Percentiles rank a stretch among this genome's conserved stretches.
Conservation (phyloP, 2,329 filamentous ascomycete genomes). For the Ceratocystis eucalypticola region DNA sequence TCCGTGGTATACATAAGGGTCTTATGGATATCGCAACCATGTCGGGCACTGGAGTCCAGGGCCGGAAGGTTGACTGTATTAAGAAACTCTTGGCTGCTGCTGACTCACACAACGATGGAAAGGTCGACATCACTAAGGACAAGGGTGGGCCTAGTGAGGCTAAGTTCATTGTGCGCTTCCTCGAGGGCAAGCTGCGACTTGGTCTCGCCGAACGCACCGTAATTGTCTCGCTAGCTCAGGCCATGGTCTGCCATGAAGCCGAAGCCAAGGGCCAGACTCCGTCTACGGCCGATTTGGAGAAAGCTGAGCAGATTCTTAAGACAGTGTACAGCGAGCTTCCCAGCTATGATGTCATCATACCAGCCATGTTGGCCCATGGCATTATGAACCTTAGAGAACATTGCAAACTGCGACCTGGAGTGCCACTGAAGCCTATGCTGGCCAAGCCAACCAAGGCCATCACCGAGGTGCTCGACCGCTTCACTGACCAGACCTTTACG, state of each 20-base stretch:
- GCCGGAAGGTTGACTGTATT: slow-evolving; percentile 82
- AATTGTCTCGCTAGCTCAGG: slow-evolving; percentile 78
- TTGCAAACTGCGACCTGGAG: slow-evolving; percentile 84
- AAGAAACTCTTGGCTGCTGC: slow-evolving; percentile 92
- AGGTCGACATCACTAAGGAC: slow-evolving; percentile 80
- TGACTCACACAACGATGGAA: slow-evolving; percentile 58
- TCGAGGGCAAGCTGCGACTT: slow-evolving; percentile 86
- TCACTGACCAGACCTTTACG: slow-evolving; percentile 88
- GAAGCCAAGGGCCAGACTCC: slow-evolving; percentile 56
- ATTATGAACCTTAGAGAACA: slow-evolving; percentile 69
- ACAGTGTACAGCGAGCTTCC: slow-evolving; percentile 87
- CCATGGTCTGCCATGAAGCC: slow-evolving; percentile 71
- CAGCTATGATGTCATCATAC: slow-evolving; percentile 89
- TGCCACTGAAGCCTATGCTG: slow-evolving; percentile 95
- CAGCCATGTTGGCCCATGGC: slow-evolving; percentile 73
- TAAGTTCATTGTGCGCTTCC: slow-evolving; percentile 82
- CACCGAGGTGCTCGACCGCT: slow-evolving; percentile 90
- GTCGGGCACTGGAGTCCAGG: slow-evolving; percentile 74
- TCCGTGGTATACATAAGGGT: slow-evolving; percentile 74
- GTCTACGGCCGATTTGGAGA: slow-evolving; percentile 61
- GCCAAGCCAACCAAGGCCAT: slow-evolving; percentile 97
- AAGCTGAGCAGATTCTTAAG: slow-evolving; percentile 77
- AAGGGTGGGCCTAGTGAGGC: slow-evolving; percentile 91
- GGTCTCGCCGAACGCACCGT: slow-evolving; percentile 88
- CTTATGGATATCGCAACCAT: slow-evolving; percentile 79